These are phyloP conservation scores for Ceratobasidium sp. DNA, from an alignment of 1,284 basidiomycete species.

Conservation along the genomic window DNA sequence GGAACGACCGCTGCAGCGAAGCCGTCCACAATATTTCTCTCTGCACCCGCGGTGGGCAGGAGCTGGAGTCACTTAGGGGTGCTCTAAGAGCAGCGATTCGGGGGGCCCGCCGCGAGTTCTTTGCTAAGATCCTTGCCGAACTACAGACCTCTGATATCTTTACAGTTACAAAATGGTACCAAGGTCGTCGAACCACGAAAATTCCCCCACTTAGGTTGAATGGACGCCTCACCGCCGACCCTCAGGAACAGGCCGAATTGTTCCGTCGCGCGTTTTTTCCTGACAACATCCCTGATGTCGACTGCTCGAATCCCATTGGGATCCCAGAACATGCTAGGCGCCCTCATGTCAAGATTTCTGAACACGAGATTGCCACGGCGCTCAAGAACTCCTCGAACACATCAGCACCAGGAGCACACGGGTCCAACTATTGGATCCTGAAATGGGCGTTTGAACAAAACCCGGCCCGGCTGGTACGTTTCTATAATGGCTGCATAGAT, in stretches of 20 bases:
- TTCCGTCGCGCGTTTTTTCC: conserved; percentile 39
- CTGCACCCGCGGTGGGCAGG: not conserved
- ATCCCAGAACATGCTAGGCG: not conserved
- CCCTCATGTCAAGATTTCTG: conserved; percentile 35
- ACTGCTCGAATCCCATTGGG: conserved; percentile 6
- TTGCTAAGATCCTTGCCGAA: no score
- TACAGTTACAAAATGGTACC: not conserved
- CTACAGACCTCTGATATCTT: not conserved
- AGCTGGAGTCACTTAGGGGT: not conserved
- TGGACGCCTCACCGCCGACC: conserved; percentile 9
- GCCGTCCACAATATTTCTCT: not conserved
- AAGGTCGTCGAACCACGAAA: conserved; percentile 25
- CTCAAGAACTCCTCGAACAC: conserved; percentile 38
- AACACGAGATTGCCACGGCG: conserved; percentile 38
- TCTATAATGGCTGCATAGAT: conserved; percentile 55
- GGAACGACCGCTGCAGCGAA: not conserved
- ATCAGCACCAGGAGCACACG: conserved; percentile 43
- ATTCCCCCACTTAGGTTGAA: conserved; percentile 29
- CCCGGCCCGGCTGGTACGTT: not conserved
- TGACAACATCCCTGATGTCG: not conserved
- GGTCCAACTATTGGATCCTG: conserved; percentile 38
- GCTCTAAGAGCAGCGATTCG: not conserved
- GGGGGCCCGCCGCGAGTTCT: not conserved
- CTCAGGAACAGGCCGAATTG: conserved; percentile 35
- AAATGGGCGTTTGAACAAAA: conserved; percentile 42